Percentiles rank a stretch among this genome's conserved stretches.
These are phyloP conservation scores for Pleurotus giganteus DNA, from an alignment of 768 basidiomycete genomes.

Conservation along the genomic window DNA sequence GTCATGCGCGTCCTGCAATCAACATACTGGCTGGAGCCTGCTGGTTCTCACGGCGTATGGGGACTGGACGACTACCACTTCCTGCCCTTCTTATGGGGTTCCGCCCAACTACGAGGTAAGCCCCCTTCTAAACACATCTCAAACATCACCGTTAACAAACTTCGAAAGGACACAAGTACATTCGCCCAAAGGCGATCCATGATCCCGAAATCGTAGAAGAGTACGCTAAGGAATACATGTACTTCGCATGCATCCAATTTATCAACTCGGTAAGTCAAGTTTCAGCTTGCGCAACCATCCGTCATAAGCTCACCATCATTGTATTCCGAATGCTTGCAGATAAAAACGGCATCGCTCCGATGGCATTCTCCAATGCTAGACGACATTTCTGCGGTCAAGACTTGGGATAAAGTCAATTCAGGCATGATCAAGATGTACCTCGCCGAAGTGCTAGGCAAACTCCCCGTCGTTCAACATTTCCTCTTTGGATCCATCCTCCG, in stretches of 20 bases:
- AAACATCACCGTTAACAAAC: not conserved
- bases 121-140: not conserved
- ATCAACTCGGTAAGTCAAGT: constrained; percentile 77
- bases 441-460: constrained; percentile 92
- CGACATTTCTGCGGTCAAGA: constrained; percentile 92
- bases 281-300: not conserved
- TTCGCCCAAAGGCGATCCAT: constrained; percentile 90
- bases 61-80: constrained; percentile 98
- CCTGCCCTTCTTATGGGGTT: constrained; percentile 85
- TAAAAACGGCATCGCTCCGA: constrained; percentile 91
- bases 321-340: constrained; percentile 38
- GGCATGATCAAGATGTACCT: constrained; percentile 99
- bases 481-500: constrained; percentile 82
- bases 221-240: constrained; percentile 92
- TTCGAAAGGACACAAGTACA: constrained; percentile 75
- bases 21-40: constrained; percentile 96
- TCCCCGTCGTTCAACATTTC: constrained; percentile 96
- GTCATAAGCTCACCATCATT: not conserved
- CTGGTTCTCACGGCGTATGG: constrained; percentile 99
- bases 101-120: constrained; percentile 70
- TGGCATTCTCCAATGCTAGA: constrained; percentile 99
- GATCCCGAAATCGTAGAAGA: constrained; percentile 90
- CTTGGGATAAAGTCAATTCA: constrained; percentile 94
- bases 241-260: constrained; percentile 93
- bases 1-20: constrained; percentile 88